Conservation (phyloP, 805 yeast genomes). For the Kuraishia hungarica region DNA sequence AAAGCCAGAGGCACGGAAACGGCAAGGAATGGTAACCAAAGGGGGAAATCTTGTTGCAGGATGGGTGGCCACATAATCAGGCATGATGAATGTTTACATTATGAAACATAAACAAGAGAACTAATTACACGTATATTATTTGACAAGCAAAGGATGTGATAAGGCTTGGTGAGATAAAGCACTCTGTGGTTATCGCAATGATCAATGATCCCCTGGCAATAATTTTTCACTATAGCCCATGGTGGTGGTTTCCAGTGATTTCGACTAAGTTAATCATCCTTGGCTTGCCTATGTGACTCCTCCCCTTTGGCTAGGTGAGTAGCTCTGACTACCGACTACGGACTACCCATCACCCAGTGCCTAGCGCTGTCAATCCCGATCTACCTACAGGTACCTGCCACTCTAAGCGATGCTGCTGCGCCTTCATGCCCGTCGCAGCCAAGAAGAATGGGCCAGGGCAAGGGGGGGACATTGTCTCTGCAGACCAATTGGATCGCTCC, state of each 20-base stretch:
- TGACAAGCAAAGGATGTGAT: too few relatives aligned
- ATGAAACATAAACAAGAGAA: not conserved
- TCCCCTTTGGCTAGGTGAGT: too few relatives aligned
- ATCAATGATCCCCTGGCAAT: too few relatives aligned
- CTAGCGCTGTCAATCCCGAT: not conserved
- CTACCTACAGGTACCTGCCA: not conserved
- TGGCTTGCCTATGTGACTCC: too few relatives aligned
- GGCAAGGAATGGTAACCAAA: not conserved
- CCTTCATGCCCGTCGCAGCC: not conserved
- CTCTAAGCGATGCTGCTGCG: not conserved
- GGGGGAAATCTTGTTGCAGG: not conserved
- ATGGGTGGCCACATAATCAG: not conserved
- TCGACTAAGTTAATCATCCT: too few relatives aligned
- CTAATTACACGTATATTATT: not conserved
- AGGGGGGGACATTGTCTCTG: not conserved
- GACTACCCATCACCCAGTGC: not conserved
- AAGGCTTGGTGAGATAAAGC: too few relatives aligned
- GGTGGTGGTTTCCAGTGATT: too few relatives aligned
- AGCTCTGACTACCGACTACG: too few relatives aligned
- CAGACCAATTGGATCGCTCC: not conserved
- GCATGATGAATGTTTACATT: not conserved
- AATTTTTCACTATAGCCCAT: too few relatives aligned
- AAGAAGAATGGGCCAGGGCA: too few relatives aligned
- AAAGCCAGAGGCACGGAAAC: not conserved
- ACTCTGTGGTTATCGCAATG: too few relatives aligned